A percentile compares a stretch with the other conserved stretches of the same genome.
phyloP scores from a whole-genome alignment of 306 rosid species.

The Sphenostylis stenocarpa region DNA sequence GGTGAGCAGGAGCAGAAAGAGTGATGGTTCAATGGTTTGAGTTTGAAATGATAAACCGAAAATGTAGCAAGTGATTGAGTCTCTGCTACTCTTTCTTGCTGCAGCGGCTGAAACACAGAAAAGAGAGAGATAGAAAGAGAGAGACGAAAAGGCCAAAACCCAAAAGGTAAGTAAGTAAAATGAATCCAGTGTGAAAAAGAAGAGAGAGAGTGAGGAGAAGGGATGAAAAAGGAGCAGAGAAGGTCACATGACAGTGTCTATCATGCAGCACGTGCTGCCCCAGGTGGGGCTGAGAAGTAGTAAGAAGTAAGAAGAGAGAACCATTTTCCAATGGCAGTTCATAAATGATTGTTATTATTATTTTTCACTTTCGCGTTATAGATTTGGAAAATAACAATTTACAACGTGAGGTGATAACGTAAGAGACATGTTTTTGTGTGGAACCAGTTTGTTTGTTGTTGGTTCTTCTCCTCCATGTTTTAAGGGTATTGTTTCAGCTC shows the following conservation, averaged over 20 bases:
- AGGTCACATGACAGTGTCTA: slow-evolving; percentile 53
- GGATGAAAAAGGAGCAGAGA: slow-evolving; percentile 29
- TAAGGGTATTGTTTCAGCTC: slow-evolving; percentile 18
- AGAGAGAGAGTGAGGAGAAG: neutral
- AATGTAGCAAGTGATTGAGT: slow-evolving; percentile 31
- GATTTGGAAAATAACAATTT: neutral
- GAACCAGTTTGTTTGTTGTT: neutral
- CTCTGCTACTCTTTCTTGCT: slow-evolving; percentile 31
- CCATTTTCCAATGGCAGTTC: slow-evolving; percentile 32
- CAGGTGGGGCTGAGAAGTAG: slow-evolving; percentile 11
- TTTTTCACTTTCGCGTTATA: neutral
- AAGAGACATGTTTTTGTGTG: slow-evolving; percentile 9
- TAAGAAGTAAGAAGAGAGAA: neutral
- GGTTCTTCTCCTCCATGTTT: slow-evolving; percentile 34
- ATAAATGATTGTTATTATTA: neutral
- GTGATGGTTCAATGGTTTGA: neutral
- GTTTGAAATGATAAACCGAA: slow-evolving; percentile 1
- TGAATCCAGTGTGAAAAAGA: slow-evolving; percentile 32
- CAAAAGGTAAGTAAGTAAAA: slow-evolving; percentile 8
- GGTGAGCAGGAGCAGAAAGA: neutral
- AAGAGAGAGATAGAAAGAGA: neutral
- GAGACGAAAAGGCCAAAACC: slow-evolving; percentile 25
- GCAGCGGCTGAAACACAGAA: slow-evolving; percentile 37
- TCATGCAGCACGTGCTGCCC: slow-evolving; percentile 55
- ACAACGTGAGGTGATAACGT: neutral